These are phyloP conservation scores for Lodderomyces theae DNA, from an alignment of 1,139 yeast genomes.

Conservation along the genomic window DNA sequence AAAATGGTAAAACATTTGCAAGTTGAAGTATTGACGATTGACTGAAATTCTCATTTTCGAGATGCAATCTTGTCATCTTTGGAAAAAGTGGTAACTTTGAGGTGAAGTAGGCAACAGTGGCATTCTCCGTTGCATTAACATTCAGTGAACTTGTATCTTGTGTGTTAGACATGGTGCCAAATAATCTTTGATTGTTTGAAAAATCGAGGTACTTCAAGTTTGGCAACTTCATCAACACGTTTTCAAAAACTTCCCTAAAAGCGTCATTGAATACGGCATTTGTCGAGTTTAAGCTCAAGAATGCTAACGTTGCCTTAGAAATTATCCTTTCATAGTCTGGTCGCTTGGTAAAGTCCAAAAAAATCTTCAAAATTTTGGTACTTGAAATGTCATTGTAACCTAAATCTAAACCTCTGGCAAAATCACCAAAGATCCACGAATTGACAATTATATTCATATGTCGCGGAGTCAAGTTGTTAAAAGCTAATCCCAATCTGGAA, in stretches of 20 bases:
- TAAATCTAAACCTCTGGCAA: constrained; percentile 58
- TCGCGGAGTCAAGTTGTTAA: constrained; percentile 51
- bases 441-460: constrained; percentile 52
- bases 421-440: constrained; percentile 34
- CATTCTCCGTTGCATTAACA: constrained; percentile 14
- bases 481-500: constrained; percentile 63
- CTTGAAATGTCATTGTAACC: constrained; percentile 66
- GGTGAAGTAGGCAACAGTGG: constrained; percentile 39
- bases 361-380: constrained; percentile 24
- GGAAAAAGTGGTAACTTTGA: constrained; percentile 60
- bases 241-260: constrained; percentile 34
- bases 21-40: constrained; percentile 49
- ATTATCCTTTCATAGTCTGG: constrained; percentile 20
- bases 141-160: not conserved
- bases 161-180: constrained; percentile 25
- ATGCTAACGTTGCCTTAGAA: constrained; percentile 41
- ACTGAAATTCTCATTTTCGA: constrained; percentile 57
- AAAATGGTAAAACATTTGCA: constrained; percentile 61
- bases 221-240: constrained; percentile 40
- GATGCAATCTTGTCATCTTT: constrained; percentile 52
- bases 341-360: constrained; percentile 22
- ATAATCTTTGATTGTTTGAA: constrained; percentile 61
- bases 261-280: constrained; percentile 39
- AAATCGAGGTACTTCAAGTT: constrained; percentile 62
- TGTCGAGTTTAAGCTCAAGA: constrained; percentile 72